These are phyloP conservation scores for Daldinia concentrica DNA, from an alignment of 495 filamentous ascomycete species.

Conservation along the genomic window DNA sequence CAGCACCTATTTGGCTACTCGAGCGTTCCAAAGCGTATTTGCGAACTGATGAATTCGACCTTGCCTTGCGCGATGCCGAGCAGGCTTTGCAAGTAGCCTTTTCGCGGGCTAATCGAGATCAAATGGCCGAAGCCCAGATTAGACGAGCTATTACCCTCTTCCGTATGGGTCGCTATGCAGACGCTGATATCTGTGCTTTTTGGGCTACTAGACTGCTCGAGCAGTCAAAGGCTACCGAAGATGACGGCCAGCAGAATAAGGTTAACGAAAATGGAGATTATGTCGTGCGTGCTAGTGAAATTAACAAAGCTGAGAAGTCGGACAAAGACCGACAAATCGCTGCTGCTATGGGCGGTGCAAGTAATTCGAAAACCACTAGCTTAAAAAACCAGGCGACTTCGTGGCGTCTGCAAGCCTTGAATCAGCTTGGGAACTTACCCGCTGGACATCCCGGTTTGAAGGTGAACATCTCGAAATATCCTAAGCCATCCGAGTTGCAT, in stretches of 20 bases:
- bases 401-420: slow-evolving; percentile 54
- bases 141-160: slow-evolving; percentile 79
- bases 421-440: slow-evolving; percentile 68
- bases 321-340: slow-evolving; percentile 44
- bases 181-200: slow-evolving; percentile 77
- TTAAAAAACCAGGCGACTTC: slow-evolving; percentile 46
- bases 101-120: slow-evolving; percentile 79
- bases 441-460: slow-evolving; percentile 66
- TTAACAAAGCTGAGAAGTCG: slow-evolving; percentile 36
- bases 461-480: slow-evolving; percentile 69
- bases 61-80: slow-evolving; percentile 84
- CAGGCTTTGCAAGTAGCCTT: slow-evolving; percentile 73
- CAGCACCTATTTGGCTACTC: slow-evolving; percentile 83
- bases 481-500: slow-evolving; percentile 49
- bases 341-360: slow-evolving; percentile 14
- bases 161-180: slow-evolving; percentile 74
- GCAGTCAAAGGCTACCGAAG: slow-evolving; percentile 51
- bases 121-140: slow-evolving; percentile 82
- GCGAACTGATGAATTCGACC: slow-evolving; percentile 59
- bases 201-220: slow-evolving; percentile 68
- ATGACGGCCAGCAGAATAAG: slow-evolving; percentile 52
- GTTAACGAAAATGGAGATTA: slow-evolving; percentile 55
- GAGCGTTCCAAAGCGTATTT: slow-evolving; percentile 87
- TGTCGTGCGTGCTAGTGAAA: slow-evolving; percentile 44
- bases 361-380: slow-evolving; percentile 7